Conservation (phyloP, 2,329 filamentous ascomycete species). For the Ceratocystis ficicola region DNA sequence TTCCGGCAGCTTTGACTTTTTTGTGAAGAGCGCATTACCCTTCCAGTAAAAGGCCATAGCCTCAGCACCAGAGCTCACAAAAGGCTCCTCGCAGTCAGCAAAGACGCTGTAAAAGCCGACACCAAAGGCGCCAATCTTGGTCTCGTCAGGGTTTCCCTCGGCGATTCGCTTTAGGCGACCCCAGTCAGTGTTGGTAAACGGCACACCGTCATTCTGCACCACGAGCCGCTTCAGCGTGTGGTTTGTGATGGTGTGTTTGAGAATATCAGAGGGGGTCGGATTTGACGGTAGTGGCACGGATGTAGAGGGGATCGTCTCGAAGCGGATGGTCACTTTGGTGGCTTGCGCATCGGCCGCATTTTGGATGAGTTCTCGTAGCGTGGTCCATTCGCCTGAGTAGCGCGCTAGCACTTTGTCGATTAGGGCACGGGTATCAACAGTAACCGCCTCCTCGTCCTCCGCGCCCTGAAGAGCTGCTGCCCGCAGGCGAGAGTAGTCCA, state of each 20-base stretch:
- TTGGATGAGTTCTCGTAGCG: slow-evolving; percentile 83
- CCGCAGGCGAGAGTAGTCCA: slow-evolving; percentile 66
- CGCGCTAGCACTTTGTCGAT: slow-evolving; percentile 96
- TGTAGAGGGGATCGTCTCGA: slow-evolving; percentile 78
- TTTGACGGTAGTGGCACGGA: slow-evolving; percentile 57
- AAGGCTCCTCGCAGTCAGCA: slow-evolving; percentile 93
- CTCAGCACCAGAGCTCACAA: slow-evolving; percentile 81
- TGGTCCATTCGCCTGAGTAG: slow-evolving; percentile 92
- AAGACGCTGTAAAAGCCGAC: slow-evolving; percentile 99
- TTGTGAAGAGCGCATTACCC: slow-evolving; percentile 90
- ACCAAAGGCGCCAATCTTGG: slow-evolving; percentile 96
- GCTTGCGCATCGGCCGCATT: slow-evolving; percentile 97
- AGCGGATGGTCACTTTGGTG: slow-evolving; percentile 76
- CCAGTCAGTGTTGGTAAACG: slow-evolving; percentile 88
- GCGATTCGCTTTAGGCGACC: slow-evolving; percentile 86
- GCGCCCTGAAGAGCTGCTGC: slow-evolving; percentile 77
- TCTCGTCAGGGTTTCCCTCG: slow-evolving; percentile 98
- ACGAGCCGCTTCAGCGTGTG: slow-evolving; percentile 80
- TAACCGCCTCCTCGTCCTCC: slow-evolving; percentile 91
- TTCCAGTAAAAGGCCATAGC: slow-evolving; percentile 99
- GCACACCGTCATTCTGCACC: slow-evolving; percentile 81
- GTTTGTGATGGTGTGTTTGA: slow-evolving; percentile 74
- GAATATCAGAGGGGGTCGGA: slow-evolving; percentile 53
- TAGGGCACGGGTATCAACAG: slow-evolving; percentile 87
- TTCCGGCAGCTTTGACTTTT: slow-evolving; percentile 61